phyloP scores from a whole-genome alignment of 2,329 filamentous ascomycete species.

The Alternaria longipes region DNA sequence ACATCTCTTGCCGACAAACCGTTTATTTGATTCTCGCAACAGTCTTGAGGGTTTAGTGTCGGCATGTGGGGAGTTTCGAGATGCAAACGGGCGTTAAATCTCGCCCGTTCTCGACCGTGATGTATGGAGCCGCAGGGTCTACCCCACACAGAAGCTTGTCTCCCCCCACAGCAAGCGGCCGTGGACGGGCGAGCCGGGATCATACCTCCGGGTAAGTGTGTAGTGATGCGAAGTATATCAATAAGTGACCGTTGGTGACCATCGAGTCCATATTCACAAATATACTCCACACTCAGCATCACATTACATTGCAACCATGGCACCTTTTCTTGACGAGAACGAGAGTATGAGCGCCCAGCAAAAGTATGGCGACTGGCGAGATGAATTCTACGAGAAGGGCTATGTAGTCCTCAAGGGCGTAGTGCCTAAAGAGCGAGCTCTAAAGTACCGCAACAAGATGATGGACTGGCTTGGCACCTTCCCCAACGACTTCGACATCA shows the following conservation, averaged over 20 bases:
- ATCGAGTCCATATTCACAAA: background rate
- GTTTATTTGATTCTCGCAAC: background rate
- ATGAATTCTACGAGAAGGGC: constrained; percentile 41
- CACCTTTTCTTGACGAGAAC: constrained; percentile 11
- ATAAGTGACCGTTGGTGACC: background rate
- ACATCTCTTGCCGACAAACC: background rate
- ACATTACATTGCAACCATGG: constrained; percentile 1
- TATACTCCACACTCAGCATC: background rate
- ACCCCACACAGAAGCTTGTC: constrained; percentile 4
- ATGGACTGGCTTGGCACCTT: constrained; percentile 45
- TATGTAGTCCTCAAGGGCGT: constrained; percentile 42
- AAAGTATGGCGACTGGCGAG: constrained; percentile 40
- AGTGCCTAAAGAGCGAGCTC: constrained; percentile 31
- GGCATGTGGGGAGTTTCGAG: constrained; percentile 11
- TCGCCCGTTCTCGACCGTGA: constrained; percentile 19
- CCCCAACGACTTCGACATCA: constrained; percentile 40
- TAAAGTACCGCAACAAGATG: constrained; percentile 41
- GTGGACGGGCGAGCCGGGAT: constrained; percentile 15
- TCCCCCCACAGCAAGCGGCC: constrained; percentile 7
- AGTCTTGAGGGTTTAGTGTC: background rate
- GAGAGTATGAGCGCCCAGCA: constrained; percentile 3
- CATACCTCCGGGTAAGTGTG: background rate
- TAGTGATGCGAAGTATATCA: background rate
- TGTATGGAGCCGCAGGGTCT: background rate
- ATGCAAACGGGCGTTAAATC: background rate